Evolutionary conservation across 768 basidiomycete species (phyloP).

Genomic region (Boletus tomentosulus): DNA sequence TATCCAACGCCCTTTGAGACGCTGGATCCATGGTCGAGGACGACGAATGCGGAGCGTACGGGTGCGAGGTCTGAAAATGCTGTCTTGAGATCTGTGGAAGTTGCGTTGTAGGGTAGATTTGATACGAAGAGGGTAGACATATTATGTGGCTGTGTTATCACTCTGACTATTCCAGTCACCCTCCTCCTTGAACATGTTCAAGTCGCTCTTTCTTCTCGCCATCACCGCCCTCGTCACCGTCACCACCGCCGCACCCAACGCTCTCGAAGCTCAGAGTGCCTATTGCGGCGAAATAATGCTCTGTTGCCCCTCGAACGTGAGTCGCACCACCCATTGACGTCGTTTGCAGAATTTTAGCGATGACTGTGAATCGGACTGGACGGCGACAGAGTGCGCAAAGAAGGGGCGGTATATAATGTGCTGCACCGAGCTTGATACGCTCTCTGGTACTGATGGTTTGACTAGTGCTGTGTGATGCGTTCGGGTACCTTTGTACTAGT

Average conservation of each 20-base stretch:
- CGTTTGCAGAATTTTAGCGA: background rate
- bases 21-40: conserved; percentile 69
- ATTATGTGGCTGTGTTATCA: too few relatives aligned
- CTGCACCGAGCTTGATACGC: background rate
- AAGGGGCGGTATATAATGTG: background rate
- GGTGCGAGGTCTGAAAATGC: conserved; percentile 96
- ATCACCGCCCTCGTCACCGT: background rate
- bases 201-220: background rate
- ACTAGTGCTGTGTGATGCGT: background rate
- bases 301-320: background rate
- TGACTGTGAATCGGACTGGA: background rate
- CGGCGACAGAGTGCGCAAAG: background rate
- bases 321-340: too few relatives aligned
- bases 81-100: conserved; percentile 85
- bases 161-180: too few relatives aligned
- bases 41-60: conserved; percentile 90
- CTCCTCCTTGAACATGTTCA: background rate
- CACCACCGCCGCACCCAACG: background rate
- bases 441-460: background rate
- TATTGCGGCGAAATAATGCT: background rate
- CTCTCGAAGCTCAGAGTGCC: background rate
- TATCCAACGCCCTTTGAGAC: conserved; percentile 95
- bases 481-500: too few relatives aligned
- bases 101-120: conserved; percentile 86
- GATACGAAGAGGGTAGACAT: conserved; percentile 85